These are phyloP conservation scores for Elymus sibiricus DNA, from an alignment of 176 grass and related monocot species.

Conservation along the genomic window DNA sequence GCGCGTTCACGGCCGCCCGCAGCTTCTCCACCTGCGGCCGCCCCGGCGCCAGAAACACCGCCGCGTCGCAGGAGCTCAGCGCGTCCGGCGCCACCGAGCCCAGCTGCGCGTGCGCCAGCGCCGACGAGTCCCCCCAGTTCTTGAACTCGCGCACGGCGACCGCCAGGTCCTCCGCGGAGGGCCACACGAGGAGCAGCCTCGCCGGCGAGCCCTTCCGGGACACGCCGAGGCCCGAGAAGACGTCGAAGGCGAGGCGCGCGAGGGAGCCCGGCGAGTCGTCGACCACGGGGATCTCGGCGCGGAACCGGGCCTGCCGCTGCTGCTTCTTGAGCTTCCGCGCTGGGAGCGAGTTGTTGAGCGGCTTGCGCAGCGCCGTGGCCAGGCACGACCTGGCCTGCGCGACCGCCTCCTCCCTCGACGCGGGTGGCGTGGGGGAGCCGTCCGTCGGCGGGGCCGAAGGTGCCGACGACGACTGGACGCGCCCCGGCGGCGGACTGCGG, in stretches of 20 bases:
- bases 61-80: constrained; percentile 45
- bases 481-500: neutral
- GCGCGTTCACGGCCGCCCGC: constrained; percentile 18
- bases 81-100: constrained; percentile 26
- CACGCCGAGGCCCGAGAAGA: constrained; percentile 49
- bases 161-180: constrained; percentile 29
- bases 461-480: constrained; percentile 5
- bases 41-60: constrained; percentile 46
- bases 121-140: constrained; percentile 6
- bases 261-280: constrained; percentile 74
- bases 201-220: constrained; percentile 41
- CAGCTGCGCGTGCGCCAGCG: constrained; percentile 44
- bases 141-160: constrained; percentile 37
- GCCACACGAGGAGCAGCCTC: constrained; percentile 57
- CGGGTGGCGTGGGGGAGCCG: constrained; percentile 34
- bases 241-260: constrained; percentile 54
- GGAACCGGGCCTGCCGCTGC: constrained; percentile 63
- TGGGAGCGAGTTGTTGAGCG: constrained; percentile 48
- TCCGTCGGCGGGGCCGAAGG: neutral
- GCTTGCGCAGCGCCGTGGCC: constrained; percentile 54
- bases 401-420: constrained; percentile 76
- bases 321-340: constrained; percentile 65
- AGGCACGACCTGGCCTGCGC: constrained; percentile 70
- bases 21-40: constrained; percentile 56
- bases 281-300: constrained; percentile 80